Evolutionary conservation across 2,329 filamentous ascomycete species (phyloP).

Genomic region (Exophiala viscosa): DNA sequence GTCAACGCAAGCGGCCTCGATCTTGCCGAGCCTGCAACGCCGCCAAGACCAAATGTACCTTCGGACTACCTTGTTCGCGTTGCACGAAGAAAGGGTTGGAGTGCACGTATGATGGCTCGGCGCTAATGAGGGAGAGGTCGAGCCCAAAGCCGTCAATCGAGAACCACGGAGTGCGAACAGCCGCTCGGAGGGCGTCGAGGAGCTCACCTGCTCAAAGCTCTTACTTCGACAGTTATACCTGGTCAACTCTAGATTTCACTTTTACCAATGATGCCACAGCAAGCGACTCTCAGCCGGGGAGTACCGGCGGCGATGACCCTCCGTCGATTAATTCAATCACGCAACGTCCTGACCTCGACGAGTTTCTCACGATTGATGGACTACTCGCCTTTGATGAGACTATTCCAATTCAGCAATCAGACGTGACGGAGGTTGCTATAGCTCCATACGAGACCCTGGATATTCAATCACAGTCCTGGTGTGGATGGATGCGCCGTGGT

Average conservation of each 20-base stretch:
- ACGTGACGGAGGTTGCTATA: not conserved
- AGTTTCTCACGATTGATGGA: no score
- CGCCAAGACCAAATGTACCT: constrained; percentile 29
- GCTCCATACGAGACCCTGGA: not conserved
- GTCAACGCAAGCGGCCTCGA: constrained; percentile 18
- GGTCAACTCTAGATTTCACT: no score
- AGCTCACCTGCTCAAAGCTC: not conserved
- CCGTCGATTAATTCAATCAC: no score
- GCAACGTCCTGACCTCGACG: no score
- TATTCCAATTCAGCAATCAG: no score
- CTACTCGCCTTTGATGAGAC: no score
- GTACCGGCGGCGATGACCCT: no score
- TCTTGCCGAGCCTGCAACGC: constrained; percentile 27
- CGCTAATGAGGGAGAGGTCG: not conserved
- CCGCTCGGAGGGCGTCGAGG: not conserved
- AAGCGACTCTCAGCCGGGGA: no score
- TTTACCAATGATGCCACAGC: no score
- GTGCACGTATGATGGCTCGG: constrained; percentile 24
- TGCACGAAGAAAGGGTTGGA: constrained; percentile 25
- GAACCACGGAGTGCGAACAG: not conserved
- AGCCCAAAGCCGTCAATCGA: not conserved
- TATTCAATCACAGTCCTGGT: not conserved
- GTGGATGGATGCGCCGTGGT: not conserved
- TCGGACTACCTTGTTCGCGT: constrained; percentile 24
- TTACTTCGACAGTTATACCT: not conserved